Evolutionary conservation across 164 flowering plant genomes (phyloP).

Genomic region (Annona squamosa): DNA sequence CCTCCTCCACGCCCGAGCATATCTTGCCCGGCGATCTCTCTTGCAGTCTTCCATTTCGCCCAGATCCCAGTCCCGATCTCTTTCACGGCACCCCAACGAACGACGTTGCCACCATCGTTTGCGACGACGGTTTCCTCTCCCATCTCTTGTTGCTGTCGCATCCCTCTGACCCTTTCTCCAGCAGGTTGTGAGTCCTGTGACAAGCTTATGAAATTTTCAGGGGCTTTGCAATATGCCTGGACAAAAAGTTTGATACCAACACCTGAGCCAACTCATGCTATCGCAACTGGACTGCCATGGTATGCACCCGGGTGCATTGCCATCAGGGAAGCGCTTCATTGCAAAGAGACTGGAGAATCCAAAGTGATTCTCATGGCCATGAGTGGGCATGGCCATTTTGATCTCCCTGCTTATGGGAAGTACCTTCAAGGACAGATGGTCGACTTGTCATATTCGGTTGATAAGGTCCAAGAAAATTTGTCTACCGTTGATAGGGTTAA

Average conservation of each 20-base stretch:
- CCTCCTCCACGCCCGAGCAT: no score
- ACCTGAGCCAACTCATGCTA: conserved; percentile 96
- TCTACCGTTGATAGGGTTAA: conserved; percentile 24
- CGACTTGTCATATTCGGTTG: conserved; percentile 61
- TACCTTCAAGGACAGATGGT: conserved; percentile 75
- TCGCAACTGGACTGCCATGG: no score
- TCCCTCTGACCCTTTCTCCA: no score
- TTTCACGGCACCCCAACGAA: no score
- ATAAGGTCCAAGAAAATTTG: conserved; percentile 48
- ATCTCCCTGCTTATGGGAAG: conserved; percentile 82
- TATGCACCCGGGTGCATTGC: no score
- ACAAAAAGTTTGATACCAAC: conserved; percentile 88
- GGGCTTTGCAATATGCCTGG: conserved; percentile 85
- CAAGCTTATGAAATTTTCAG: conserved; percentile 28
- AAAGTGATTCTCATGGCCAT: conserved; percentile 88
- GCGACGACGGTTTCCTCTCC: no score
- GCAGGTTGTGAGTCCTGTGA: no score
- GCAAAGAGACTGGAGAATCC: conserved; percentile 78
- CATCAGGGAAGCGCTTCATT: conserved; percentile 80
- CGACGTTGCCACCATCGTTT: no score
- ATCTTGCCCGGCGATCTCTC: no score
- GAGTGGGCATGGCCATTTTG: conserved; percentile 95
- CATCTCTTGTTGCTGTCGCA: no score
- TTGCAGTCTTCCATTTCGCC: no score
- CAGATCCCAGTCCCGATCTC: no score